Evolutionary conservation across 352 stramenopile genomes (phyloP).

Genomic region (Halophytophthora polymorphica): DNA sequence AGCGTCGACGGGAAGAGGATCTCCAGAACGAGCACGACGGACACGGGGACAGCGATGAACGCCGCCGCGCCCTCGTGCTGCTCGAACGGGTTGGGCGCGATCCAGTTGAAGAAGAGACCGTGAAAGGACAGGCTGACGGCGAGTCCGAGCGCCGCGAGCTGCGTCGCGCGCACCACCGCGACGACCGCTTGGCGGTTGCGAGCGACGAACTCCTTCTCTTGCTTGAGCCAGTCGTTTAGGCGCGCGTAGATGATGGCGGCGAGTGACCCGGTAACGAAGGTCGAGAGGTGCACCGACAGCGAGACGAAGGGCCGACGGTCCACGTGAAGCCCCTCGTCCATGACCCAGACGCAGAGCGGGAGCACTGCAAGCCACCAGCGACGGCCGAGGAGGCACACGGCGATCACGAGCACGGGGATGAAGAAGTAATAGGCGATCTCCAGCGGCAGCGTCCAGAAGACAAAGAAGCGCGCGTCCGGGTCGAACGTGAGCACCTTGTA

Average conservation of each 20-base stretch:
- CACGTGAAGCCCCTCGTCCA: slow-evolving; percentile 3
- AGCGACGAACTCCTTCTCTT: slow-evolving; percentile 9
- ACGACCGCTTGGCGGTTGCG: slow-evolving; percentile 1
- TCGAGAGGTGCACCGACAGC: slow-evolving; percentile 6
- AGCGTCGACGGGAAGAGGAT: slow-evolving; percentile 13
- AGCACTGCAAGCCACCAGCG: slow-evolving; percentile 12
- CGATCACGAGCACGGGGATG: slow-evolving; percentile 15
- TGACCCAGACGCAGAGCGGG: slow-evolving; percentile 8
- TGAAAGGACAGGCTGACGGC: slow-evolving; percentile 12
- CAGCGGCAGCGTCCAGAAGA: slow-evolving; percentile 26
- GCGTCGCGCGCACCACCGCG: not conserved
- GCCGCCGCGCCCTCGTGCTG: slow-evolving; percentile 4
- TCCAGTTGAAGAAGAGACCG: slow-evolving; percentile 19
- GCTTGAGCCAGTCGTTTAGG: slow-evolving; percentile 1
- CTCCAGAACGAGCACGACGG: slow-evolving; percentile 14
- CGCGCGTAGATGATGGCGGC: slow-evolving; percentile 14
- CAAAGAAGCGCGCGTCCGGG: slow-evolving; percentile 12
- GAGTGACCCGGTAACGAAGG: slow-evolving; percentile 19
- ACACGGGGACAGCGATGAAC: slow-evolving; percentile 12
- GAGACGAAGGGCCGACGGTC: slow-evolving; percentile 2
- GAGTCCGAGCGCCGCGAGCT: slow-evolving; percentile 3
- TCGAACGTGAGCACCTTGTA: slow-evolving; percentile 23
- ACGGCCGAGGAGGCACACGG: slow-evolving; percentile 3
- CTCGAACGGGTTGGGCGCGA: slow-evolving; percentile 13
- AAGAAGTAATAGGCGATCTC: slow-evolving; percentile 31